phyloP scores from a whole-genome alignment of 352 stramenopile genomes.

The Globisporangium nodosum region DNA sequence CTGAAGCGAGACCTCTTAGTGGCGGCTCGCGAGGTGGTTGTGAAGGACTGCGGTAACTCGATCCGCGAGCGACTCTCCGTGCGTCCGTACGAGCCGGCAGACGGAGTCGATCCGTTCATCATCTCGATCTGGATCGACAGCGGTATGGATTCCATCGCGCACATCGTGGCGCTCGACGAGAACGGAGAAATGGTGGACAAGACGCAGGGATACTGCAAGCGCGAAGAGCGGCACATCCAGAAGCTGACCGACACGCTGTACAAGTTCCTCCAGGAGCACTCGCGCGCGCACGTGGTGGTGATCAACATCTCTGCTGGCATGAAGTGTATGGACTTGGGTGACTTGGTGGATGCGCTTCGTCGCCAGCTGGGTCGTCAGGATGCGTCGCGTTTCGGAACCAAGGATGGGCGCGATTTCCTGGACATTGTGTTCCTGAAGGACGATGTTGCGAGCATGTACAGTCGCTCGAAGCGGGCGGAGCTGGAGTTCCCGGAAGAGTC shows the following conservation, averaged over 20 bases:
- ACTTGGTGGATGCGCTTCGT: conserved; percentile 78
- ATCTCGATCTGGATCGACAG: conserved; percentile 87
- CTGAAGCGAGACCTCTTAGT: conserved; percentile 74
- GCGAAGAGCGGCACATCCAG: conserved; percentile 65
- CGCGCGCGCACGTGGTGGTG: conserved; percentile 75
- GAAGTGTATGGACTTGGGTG: conserved; percentile 89
- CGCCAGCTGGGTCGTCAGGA: conserved; percentile 68
- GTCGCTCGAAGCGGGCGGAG: conserved; percentile 77
- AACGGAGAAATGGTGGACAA: conserved; percentile 87
- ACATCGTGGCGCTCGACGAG: conserved; percentile 81
- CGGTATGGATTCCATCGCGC: conserved; percentile 68
- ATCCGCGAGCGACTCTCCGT: conserved; percentile 70
- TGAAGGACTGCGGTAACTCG: conserved; percentile 67
- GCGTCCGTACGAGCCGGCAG: conserved; percentile 71
- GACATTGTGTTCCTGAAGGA: conserved; percentile 88
- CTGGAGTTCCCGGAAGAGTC: conserved; percentile 83
- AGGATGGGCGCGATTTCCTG: conserved; percentile 78
- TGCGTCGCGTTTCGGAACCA: conserved; percentile 62
- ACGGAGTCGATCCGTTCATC: conserved; percentile 74
- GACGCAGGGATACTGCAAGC: conserved; percentile 77
- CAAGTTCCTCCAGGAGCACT: conserved; percentile 81
- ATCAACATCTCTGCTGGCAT: conserved; percentile 87
- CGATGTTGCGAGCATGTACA: conserved; percentile 87
- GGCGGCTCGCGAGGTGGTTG: conserved; percentile 59
- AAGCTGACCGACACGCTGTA: conserved; percentile 72